These are phyloP conservation scores for Ascochyta viciae-villosae DNA, from an alignment of 2,329 filamentous ascomycete genomes.

Conservation along the genomic window DNA sequence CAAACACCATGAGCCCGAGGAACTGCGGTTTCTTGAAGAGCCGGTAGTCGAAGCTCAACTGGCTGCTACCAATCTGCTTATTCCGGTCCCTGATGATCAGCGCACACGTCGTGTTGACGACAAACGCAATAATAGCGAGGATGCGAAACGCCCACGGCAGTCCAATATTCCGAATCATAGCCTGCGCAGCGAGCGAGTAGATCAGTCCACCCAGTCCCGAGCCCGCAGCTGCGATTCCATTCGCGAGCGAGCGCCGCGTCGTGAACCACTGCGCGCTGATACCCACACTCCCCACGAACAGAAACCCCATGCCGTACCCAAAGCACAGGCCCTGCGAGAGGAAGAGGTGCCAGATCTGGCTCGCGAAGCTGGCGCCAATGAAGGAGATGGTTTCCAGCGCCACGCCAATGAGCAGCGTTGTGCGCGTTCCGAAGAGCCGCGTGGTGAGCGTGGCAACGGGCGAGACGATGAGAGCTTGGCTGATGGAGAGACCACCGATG, in stretches of 20 bases:
- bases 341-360: slow-evolving; percentile 76
- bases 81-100: slow-evolving; percentile 75
- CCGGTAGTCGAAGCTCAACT: slow-evolving; percentile 54
- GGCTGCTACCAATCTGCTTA: slow-evolving; percentile 70
- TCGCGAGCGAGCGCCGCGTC: slow-evolving; percentile 71
- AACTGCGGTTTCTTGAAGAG: slow-evolving; percentile 70
- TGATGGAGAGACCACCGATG: slow-evolving; percentile 74
- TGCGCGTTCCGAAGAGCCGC: slow-evolving; percentile 67
- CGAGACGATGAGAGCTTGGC: slow-evolving; percentile 70
- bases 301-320: slow-evolving; percentile 78
- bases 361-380: slow-evolving; percentile 73
- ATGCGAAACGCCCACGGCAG: slow-evolving; percentile 72
- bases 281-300: slow-evolving; percentile 73
- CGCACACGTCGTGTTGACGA: slow-evolving; percentile 69
- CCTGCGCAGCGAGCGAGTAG: slow-evolving; percentile 71
- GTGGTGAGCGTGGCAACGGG: slow-evolving; percentile 70
- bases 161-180: slow-evolving; percentile 70
- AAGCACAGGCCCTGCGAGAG: slow-evolving; percentile 78
- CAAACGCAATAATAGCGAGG: slow-evolving; percentile 68
- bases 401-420: slow-evolving; percentile 69
- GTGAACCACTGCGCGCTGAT: slow-evolving; percentile 79
- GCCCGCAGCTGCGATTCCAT: slow-evolving; percentile 72
- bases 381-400: slow-evolving; percentile 69
- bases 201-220: slow-evolving; percentile 76
- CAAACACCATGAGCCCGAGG: slow-evolving; percentile 69